These are phyloP conservation scores for Clarireedia homoeocarpa DNA, from an alignment of 2,329 filamentous ascomycete genomes.

Conservation along the genomic window DNA sequence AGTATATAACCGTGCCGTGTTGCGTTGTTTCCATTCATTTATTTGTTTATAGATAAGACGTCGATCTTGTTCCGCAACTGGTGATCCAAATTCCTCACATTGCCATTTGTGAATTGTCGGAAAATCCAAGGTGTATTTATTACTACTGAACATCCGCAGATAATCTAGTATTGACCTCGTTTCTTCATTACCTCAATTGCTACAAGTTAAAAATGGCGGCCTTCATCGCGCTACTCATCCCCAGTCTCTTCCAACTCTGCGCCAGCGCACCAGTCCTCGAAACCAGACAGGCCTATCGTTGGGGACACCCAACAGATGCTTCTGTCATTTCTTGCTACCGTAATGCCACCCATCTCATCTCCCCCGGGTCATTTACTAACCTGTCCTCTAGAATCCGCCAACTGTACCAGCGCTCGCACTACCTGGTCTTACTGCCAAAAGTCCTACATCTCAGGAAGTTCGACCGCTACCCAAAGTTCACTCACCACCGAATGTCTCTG, in stretches of 20 bases:
- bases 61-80: too few species aligned
- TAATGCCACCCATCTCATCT: not conserved
- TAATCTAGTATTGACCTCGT: too few species aligned
- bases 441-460: not conserved
- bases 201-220: not conserved
- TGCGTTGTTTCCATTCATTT: too few species aligned
- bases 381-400: not conserved
- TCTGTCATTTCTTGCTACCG: not conserved
- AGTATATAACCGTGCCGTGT: too few species aligned
- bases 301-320: not conserved
- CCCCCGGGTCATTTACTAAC: not conserved
- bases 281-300: not conserved
- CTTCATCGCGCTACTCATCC: not conserved
- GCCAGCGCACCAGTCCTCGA: not conserved
- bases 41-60: too few species aligned
- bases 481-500: not conserved
- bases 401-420: too few species aligned
- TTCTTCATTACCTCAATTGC: too few species aligned
- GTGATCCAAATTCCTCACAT: too few species aligned
- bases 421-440: not conserved
- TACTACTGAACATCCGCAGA: too few species aligned
- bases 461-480: not conserved
- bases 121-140: too few species aligned
- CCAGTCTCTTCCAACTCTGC: not conserved
- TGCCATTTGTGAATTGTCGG: too few species aligned